Evolutionary conservation across 371 early-diverging fungal species (phyloP).

Genomic region (Nematocida ironsii): DNA sequence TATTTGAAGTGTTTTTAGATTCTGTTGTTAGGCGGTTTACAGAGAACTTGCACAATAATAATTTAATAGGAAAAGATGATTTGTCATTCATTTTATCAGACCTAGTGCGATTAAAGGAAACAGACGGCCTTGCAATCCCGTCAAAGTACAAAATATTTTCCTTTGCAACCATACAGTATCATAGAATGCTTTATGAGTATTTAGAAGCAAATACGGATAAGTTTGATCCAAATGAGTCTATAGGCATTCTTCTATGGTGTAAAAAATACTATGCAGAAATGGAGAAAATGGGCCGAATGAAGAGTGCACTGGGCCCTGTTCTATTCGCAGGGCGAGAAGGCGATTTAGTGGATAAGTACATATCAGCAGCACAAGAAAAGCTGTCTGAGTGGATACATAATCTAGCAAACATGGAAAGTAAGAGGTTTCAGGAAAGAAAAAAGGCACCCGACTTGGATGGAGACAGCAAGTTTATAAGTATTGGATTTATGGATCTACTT

Average conservation of each 20-base stretch:
- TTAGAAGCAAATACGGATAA: constrained; percentile 22
- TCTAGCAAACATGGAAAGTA: constrained; percentile 65
- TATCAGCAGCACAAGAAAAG: constrained; percentile 62
- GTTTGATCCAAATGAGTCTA: constrained; percentile 54
- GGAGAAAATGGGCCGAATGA: constrained; percentile 32
- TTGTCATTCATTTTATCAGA: constrained; percentile 37
- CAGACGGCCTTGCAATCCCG: constrained; percentile 19
- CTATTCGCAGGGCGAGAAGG: constrained; percentile 60
- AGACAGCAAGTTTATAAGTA: constrained; percentile 67
- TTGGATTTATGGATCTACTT: constrained; percentile 70
- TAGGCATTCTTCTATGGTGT: constrained; percentile 47
- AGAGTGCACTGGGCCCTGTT: constrained; percentile 44
- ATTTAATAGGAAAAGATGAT: neutral
- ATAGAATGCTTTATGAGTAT: constrained; percentile 50
- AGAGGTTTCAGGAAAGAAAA: constrained; percentile 64
- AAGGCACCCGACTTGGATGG: constrained; percentile 66
- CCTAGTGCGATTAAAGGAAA: constrained; percentile 3
- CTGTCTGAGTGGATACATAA: constrained; percentile 68
- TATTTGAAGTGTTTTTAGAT: constrained; percentile 47
- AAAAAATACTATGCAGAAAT: constrained; percentile 45
- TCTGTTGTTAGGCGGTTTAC: constrained; percentile 32
- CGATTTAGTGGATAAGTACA: constrained; percentile 65
- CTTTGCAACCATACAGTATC: constrained; percentile 43
- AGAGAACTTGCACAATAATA: neutral
- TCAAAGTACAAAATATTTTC: constrained; percentile 50